Base-by-base conservation (phyloP, 257 asterid species). In the Anisodus tanguticus region DNA sequence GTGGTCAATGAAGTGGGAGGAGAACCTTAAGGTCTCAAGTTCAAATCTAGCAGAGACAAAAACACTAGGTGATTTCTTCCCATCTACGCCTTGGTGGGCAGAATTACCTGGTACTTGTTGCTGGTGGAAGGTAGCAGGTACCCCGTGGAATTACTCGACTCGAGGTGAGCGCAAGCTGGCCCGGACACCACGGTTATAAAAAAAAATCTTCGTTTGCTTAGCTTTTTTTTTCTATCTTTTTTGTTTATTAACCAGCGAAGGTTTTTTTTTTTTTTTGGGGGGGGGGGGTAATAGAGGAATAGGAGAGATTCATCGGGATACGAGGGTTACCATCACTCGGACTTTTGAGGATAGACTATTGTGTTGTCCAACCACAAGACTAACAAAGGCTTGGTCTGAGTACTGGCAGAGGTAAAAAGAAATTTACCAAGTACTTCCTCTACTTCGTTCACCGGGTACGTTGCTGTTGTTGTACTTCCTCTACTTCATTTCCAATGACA, bases 191-290 rank as follows among this genome's bases (percentile, higher is more conserved):
- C 26, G 26, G 26, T 22, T 22, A 22, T 22, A 22, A 22, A 22
- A n/a, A n/a, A 22, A 22, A 22, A 22, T 22, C 26, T 22, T 22
- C 26, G 8, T 51, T 51, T 26, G 17, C 19, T 74, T 74, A 22
- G 45, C 60, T 22, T 0, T 12, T 74, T 63, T 4, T 19, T 11
- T 72, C 35, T n/a, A 9, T 74, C n/a, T 74, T 15, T 72, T 74
- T 74, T 19, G 41, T 49, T 49, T 53, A 47, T 22, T 49, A 49
- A 51, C 80, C 39, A 47, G 80, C 80, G 45, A 39, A 41, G 45
- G 45, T 5, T 5, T 90, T 91, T 85, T 95, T 5, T 5, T 90
- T 91, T 85, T 95, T 95, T 80, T 81, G 85, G 69, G 98, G 97
- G 89, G 19, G 37, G 37, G 55, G 26, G 31, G 69, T 7, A 79